Base-by-base conservation (phyloP, 2,329 filamentous ascomycete species). In the Thermomyces lanuginosus region DNA sequence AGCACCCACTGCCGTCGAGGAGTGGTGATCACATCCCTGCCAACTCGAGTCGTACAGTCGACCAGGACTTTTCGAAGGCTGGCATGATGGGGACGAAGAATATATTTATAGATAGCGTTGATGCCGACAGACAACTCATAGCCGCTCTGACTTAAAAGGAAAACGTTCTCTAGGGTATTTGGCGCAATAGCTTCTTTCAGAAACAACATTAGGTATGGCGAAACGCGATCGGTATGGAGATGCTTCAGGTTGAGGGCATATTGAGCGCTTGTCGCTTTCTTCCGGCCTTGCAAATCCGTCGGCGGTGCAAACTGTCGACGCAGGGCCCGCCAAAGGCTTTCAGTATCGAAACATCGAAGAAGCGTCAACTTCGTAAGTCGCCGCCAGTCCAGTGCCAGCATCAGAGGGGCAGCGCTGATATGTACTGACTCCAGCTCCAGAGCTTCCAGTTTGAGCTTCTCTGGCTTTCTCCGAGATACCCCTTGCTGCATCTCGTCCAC, bases 111-210 rank as follows among this genome's bases (percentile, higher is more conserved):
- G 35, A 89, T 76, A 10, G 69, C 60, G 18, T 80, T 72, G 29
- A 84, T 65, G 3, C 66, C 63, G 1, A 84, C 73, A 5, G 55
- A 55, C 1, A 69, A 66, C n/a, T 58, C 48, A 48, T 66, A 60
- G 12, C 51, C 46, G 32, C 63, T 48, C 39, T 65, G 44, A 57
- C 84, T 76, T 48, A 84, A 78, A 25, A 89, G 51, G 45, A 83
- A 83, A 6, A 89, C 60, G 6, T 72, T 72, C 49, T 89, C 76
- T n/a, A 89, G 58, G 15, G 70, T 76, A 46, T 89, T 80, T 1
- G 80, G 80, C 11, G 73, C 74, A 19, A 89, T 60, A 0, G 77
- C 75, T 34, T 84, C 76, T 40, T 76, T 79, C 35, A 89, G 60
- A 43, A 89, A 86, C 1, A 63, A 61, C 28, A 89, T 69, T 9